Base-by-base conservation (phyloP, 1,139 yeast species). In the Protomyces gravidus region DNA sequence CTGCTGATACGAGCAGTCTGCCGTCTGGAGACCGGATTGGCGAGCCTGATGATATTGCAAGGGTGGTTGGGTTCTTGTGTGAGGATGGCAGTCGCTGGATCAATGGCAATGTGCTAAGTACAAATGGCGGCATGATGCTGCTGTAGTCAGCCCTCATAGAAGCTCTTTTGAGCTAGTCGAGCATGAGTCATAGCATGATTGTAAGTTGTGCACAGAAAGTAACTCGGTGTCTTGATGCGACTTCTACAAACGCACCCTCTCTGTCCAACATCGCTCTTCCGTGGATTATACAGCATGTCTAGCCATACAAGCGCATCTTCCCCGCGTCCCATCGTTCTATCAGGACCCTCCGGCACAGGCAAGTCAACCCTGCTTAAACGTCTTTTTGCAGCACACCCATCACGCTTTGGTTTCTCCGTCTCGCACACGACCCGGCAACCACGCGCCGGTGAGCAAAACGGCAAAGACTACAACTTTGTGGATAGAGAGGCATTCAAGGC, bases 321-420 rank as follows among this genome's bases (percentile, higher is more conserved):
- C 19, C 46, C 80, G 63, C 84, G 95, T 75, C 97, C 97, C 61
- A 85, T 92, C 67, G 97, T 92, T 65, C 81, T 92, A 64, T 89
- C 97, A 46, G 98, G 98, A 65, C 98, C 98, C 59, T 88, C 96
- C 59, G 99, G 96, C 65, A 80, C 97, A 42, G 99, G 99, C 64
- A 92, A 92, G 75, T 89, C 97, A 67, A 92, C 99, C 15, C 78
- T 92, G 63, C 79, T 92, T 71, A 89, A 92, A 75, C 86, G 84
- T 72, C 78, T 92, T 65, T 87, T 94, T 70, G 89, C 87, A 50
- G 97, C 92, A 72, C 89, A 73, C 73, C 98, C 98, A 62, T 83
- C 81, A 68, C 80, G 78, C 64, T 92, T 92, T 73, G 98, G 97
- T 1, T 92, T 92, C 73, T 88, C 96, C 48, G 89, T 92, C 45